Evolutionary conservation across 768 basidiomycete genomes (phyloP), one percentile per base, ranked within the genome.

Genomic region (Heimioporus sp.): DNA sequence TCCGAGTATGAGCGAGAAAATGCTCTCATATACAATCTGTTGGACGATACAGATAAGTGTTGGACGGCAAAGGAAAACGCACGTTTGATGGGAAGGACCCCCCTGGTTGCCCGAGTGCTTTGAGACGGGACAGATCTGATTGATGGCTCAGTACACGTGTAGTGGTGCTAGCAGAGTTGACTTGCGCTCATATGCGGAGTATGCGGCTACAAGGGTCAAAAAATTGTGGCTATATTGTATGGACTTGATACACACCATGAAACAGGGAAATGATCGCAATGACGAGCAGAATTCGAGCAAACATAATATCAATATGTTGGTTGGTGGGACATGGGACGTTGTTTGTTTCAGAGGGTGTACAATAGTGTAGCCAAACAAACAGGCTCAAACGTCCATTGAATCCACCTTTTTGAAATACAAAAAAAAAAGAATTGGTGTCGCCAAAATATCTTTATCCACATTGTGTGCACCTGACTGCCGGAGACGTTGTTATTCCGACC

Each of bases 161-260:
- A 31, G 7, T 15, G 7, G 17, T 51, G 72, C 79, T 62, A 41
- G 30, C 11, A 20, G 37, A 11, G 10, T 31, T 19, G 28, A 74
- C 86, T 64, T 48, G 85, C 90, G 81, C 73, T 91, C 87, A 66
- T 90, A 91, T 3, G 85, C 81, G 16, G 90, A 90, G 66, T 82
- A 91, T 17, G 87, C 86, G 41, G 87, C 90, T 91, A 54, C 38
- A 19, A 48, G 24, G 20, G 28, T 51, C 16, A 38, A 51, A 48
- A 51, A 40, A 48, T 17, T n/a, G 16, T 21, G n/a, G 10, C 31
- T 8, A 41, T 34, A 40, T 44, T 46, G 34, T 40, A 21, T 39
- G 7, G 15, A 4, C 16, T 21, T 43, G 7, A 12, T 19, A 62
- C 72, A 54, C 53, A 85, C 85, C 79, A 58, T 86, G 84, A 53